Evolutionary conservation across 2,329 filamentous ascomycete species (phyloP), one percentile per base, ranked within the genome.

Genomic region (Stachybotrys chartarum): DNA sequence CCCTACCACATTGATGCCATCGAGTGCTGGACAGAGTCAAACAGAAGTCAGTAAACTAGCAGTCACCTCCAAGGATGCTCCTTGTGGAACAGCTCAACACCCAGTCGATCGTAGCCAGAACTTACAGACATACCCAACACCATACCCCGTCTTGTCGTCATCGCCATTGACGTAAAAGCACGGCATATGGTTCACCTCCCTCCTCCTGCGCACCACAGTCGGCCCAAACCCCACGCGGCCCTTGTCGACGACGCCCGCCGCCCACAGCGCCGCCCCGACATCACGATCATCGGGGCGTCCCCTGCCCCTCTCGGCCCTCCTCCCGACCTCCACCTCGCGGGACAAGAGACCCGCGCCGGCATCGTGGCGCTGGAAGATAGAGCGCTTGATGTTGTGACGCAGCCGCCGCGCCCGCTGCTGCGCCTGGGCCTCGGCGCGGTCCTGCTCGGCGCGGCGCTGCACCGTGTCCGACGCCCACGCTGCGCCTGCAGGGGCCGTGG

Each of bases 391-490:
- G 17, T 75, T 73, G 16, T 64, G 60, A 57, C 64, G 69, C n/a
- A 70, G 60, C 8, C 71, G 58, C 12, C 67, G 54, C n/a, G 62
- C 61, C 46, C 70, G 65, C 6, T 60, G 61, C 14, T 62, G 58
- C 0, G 62, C 63, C 11, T 61, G 65, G 48, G 62, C 54, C 1
- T 63, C 64, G 6, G 67, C 66, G 24, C 68, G 68, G 42, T 79
- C 72, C 35, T 79, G 72, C 3, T 73, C 58, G 57, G 77, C 77
- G 53, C 81, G 81, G 59, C 75, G 76, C 68, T 82, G 85, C 55
- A 87, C 80, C 7, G 77, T 76, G 50, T 81, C 74, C n/a, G 75
- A 70, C 8, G 84, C 83, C 72, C 84, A 87, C 16, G 75, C 69
- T 0, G 79, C 74, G 7, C 67, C 69, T 1, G 72, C 59, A 0